These are phyloP conservation scores for Neurospora sp. DNA, from an alignment of 495 filamentous ascomycete species.

Conservation along the genomic window DNA sequence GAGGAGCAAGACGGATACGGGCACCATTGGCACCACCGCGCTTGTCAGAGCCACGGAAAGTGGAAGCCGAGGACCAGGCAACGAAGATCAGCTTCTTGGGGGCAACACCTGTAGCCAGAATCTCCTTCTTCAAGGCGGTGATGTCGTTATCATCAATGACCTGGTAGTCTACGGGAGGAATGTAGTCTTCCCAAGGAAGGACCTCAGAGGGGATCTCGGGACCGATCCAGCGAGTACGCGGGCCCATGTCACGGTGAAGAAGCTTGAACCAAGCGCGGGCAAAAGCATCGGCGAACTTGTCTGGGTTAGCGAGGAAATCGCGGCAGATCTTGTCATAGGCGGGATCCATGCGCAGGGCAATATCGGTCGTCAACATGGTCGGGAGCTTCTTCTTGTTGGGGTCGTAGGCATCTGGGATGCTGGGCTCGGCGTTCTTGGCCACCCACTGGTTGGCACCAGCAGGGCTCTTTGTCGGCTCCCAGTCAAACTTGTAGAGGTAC, in stretches of 20 bases:
- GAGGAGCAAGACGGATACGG: constrained; percentile 59
- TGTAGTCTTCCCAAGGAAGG: constrained; percentile 55
- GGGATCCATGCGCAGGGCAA: constrained; percentile 59
- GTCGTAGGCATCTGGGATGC: constrained; percentile 61
- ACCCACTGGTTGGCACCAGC: constrained; percentile 65
- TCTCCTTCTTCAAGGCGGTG: constrained; percentile 51
- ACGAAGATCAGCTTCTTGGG: constrained; percentile 44
- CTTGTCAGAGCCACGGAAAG: constrained; percentile 67
- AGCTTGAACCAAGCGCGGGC: constrained; percentile 70
- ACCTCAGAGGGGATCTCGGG: constrained; percentile 57
- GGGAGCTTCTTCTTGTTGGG: constrained; percentile 54
- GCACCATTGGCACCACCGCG: constrained; percentile 67
- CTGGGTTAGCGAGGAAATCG: constrained; percentile 52
- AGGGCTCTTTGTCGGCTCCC: constrained; percentile 63
- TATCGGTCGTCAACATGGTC: constrained; percentile 59
- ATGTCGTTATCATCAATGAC: constrained; percentile 50
- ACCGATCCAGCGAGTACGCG: constrained; percentile 54
- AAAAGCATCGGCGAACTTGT: constrained; percentile 56
- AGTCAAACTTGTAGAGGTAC: constrained; percentile 67
- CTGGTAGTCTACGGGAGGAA: constrained; percentile 45
- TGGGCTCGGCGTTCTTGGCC: constrained; percentile 52
- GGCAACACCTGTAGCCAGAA: constrained; percentile 46
- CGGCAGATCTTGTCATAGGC: constrained; percentile 64
- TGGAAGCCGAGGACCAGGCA: constrained; percentile 61
- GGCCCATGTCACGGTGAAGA: constrained; percentile 64